These are phyloP conservation scores for Knoxdaviesia capensis DNA, from an alignment of 2,329 filamentous ascomycete species.

Conservation along the genomic window DNA sequence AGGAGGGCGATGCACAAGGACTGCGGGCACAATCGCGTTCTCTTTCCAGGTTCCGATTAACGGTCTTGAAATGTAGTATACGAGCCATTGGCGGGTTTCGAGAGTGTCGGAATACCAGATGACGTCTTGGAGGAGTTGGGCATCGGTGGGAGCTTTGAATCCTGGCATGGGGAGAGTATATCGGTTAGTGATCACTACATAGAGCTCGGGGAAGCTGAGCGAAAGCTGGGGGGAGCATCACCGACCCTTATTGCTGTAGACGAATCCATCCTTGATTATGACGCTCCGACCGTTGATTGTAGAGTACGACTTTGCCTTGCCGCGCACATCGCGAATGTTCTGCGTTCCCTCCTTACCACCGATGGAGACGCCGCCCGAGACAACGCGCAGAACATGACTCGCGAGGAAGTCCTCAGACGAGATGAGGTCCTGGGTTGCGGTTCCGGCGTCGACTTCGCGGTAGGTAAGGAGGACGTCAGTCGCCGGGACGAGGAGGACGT, in stretches of 20 bases:
- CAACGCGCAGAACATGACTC: conserved; percentile 87
- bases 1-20: conserved; percentile 14
- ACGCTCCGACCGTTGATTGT: conserved; percentile 86
- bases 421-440: conserved; percentile 59
- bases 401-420: conserved; percentile 85
- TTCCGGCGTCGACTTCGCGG: conserved; percentile 71
- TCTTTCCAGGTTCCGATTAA: conserved; percentile 70
- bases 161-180: conserved; percentile 25
- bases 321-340: conserved; percentile 66
- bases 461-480: conserved; percentile 80
- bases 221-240: not conserved
- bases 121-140: conserved; percentile 63
- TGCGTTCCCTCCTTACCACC: conserved; percentile 34
- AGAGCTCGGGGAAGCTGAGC: too few relatives aligned
- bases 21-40: conserved; percentile 47
- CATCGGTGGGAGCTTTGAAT: conserved; percentile 81
- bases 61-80: conserved; percentile 88
- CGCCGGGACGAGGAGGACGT: conserved; percentile 82
- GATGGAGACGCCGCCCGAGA: conserved; percentile 26
- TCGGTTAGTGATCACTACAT: not conserved
- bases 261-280: conserved; percentile 77
- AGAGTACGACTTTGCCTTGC: conserved; percentile 84
- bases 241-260: conserved; percentile 91
- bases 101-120: conserved; percentile 80
- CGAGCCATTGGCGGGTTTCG: conserved; percentile 81